Base-by-base conservation (phyloP, 148 eudicot species). In the Chenopodium suecicum region DNA sequence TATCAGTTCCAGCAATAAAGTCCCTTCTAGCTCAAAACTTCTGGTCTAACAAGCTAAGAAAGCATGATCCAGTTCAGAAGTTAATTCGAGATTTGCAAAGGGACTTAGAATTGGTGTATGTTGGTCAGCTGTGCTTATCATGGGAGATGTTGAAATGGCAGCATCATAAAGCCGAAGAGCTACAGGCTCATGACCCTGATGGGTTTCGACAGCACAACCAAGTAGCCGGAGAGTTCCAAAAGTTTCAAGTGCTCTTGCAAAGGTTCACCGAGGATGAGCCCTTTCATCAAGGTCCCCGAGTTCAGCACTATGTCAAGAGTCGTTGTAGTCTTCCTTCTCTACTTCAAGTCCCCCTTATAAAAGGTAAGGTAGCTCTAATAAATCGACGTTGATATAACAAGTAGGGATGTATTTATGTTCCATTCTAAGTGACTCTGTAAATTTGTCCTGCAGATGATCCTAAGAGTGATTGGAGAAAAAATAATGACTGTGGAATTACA, bases 91-190 rank as follows among this genome's bases (percentile, higher is more conserved):
- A 94, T 68, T 79, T 91, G 83, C 91, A 90, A 58, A 82, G 77
- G 52, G 91, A 92, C 63, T 88, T 92, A 74, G 99, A 96, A 76
- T 37, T 87, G 54, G 92, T 88, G 9, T 96, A 96, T 46, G 89
- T 94, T 47, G 94, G 97, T 22, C 99, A 96, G 32, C 80, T 90
- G 65, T 94, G 98, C 77, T 89, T 90, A 12, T 94, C 99, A 14
- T 96, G 97, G 97, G 99, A 96, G 85, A 92, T 94, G 71, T 90
- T 96, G 27, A 82, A 87, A 69, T 94, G 99, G 99, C 91, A 90
- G 52, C 85, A 89, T 67, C 83, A 73, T 56, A 94, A 91, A 82
- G 87, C 89, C 0, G 84, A 80, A 37, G 94, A 91, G 84, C 74
- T 96, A 23, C 79, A 80, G 2, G 88, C 84, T 65, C 69, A 88